Evolutionary conservation across 208 protist species (phyloP), one percentile per base, ranked within the genome.

Genomic region (Trypanosoma boissoni): DNA sequence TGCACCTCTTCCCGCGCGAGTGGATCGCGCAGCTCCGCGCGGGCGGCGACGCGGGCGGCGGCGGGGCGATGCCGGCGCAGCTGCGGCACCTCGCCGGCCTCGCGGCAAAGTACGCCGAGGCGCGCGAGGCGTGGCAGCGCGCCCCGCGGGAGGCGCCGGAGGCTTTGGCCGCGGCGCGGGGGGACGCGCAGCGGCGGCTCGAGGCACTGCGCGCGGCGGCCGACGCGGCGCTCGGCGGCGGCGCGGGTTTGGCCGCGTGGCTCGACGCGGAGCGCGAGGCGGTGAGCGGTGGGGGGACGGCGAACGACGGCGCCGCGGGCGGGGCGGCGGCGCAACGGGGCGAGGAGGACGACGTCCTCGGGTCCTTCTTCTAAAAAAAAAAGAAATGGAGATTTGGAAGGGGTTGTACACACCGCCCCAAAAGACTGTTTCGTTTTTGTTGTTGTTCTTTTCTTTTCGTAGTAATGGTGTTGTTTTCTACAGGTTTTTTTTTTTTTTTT

Each of bases 1-100:
- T 95, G 16, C 72, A 80, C 24, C 65, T 92, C n/a, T 95, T 95
- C 44, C 81, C 89, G 1, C 62, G 52, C 12, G 59, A 67, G 23
- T 95, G 89, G 89, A 69, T 93, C 23, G 51, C 60, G 2, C 74
- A 81, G 41, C 58, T 95, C 32, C 53, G 57, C 0, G 69, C 62
- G 20, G 65, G 74, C 37, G 61, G 70, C 36, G 58, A 58, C 3
- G 46, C 42, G 16, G 63, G 34, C 18, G 68, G 37, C 52, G 51
- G 45, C 36, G 36, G 52, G 26, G 53, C 69, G 46, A 68, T 78
- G 45, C 51, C 64, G n/a, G 58, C 34, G 29, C 37, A 58, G 32
- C 50, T 94, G 54, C 59, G 78, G 57, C 71, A 73, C 29, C 64
- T 81, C 36, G 67, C 76, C 18, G 55, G 46, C 28, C 39, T 86